These are phyloP conservation scores for Diospyros kaki DNA, from an alignment of 148 eudicot species.

Conservation along the genomic window DNA sequence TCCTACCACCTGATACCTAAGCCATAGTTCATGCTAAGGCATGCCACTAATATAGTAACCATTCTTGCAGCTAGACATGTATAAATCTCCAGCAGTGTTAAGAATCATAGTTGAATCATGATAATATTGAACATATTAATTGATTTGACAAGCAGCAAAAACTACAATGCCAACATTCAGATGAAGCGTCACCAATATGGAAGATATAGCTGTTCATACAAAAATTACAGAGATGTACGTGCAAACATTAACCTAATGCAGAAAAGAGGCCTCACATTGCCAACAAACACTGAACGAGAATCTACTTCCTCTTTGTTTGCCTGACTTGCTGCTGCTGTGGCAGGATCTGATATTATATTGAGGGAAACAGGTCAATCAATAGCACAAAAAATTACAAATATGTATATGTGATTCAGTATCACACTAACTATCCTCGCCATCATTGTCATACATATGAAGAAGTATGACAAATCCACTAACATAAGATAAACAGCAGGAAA, in stretches of 20 bases:
- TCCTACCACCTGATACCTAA: no score
- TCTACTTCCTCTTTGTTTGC: conserved; percentile 78
- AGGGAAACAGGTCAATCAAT: not conserved
- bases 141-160: not conserved
- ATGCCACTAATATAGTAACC: not conserved
- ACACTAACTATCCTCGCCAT: not conserved
- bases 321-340: conserved; percentile 49
- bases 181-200: not conserved
- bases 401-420: not conserved
- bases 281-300: conserved; percentile 79
- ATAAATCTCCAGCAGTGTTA: no score
- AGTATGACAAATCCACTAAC: not conserved
- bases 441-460: not conserved
- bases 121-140: not conserved
- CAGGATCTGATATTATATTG: conserved; percentile 44
- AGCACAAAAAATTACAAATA: not conserved
- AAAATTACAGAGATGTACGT: no score
- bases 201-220: not conserved
- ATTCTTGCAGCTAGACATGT: not conserved
- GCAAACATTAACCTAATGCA: not conserved
- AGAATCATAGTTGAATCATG: not conserved
- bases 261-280: conserved; percentile 54
- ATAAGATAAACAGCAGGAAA: not conserved
- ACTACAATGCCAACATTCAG: not conserved
- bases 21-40: no score